Conservation (phyloP, 495 filamentous ascomycete species). For the Lasiosphaeria ovina region DNA sequence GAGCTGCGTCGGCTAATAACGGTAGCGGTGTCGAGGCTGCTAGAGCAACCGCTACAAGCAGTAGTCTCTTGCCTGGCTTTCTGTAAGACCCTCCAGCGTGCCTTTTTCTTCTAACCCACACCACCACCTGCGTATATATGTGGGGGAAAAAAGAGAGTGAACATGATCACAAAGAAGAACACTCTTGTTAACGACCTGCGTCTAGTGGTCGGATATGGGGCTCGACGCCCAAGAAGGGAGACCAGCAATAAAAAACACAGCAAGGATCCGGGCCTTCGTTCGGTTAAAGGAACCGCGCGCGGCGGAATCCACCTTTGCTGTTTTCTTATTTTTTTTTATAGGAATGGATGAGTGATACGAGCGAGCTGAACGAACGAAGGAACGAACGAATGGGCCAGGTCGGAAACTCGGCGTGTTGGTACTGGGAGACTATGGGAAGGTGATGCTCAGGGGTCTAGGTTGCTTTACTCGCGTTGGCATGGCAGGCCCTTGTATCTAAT, state of each 20-base stretch:
- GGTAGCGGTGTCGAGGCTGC: slow-evolving; percentile 24
- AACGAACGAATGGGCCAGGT: no score
- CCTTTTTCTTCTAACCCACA: slow-evolving; percentile 2
- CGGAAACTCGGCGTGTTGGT: no score
- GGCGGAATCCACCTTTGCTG: no score
- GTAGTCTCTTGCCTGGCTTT: slow-evolving; percentile 17
- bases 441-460: no score
- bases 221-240: not conserved
- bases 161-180: not conserved
- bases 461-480: no score
- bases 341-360: no score
- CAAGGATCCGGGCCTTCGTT: not conserved
- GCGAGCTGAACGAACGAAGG: no score
- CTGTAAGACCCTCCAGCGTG: slow-evolving; percentile 13
- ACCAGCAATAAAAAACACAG: not conserved
- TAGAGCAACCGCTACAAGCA: not conserved
- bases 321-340: no score
- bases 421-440: no score
- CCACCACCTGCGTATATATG: not conserved
- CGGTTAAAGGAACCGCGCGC: no score
- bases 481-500: no score
- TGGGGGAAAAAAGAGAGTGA: not conserved
- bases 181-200: not conserved
- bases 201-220: not conserved
- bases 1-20: not conserved